phyloP scores from a whole-genome alignment of 2,329 filamentous ascomycete genomes.

The Tolypocladium inflatum region DNA sequence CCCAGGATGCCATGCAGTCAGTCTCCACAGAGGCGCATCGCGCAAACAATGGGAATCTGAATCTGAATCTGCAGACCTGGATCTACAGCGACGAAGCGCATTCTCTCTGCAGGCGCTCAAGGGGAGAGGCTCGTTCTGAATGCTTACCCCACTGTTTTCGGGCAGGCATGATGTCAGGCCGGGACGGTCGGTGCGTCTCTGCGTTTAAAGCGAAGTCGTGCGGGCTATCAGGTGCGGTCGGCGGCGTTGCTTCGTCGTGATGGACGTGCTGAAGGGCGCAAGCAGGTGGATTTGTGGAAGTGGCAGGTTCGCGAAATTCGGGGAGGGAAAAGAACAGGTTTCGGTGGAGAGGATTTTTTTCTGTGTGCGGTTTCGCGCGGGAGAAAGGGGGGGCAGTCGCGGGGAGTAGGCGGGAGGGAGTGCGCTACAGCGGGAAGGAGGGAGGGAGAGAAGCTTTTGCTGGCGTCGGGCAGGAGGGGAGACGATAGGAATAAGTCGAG shows the following conservation, averaged over 20 bases:
- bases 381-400: background rate
- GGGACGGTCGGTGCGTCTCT: background rate
- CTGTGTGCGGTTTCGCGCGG: background rate
- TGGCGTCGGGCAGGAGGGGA: background rate
- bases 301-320: background rate
- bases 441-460: background rate
- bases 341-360: slow-evolving; percentile 1
- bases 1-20: background rate
- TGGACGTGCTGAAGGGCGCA: background rate
- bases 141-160: slow-evolving; percentile 33
- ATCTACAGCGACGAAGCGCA: background rate
- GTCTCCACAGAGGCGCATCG: slow-evolving; percentile 2
- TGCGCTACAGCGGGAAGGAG: background rate
- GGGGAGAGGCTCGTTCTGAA: background rate
- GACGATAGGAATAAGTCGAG: background rate
- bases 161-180: slow-evolving; percentile 30
- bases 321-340: background rate
- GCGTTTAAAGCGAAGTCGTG: background rate
- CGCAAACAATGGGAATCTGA: background rate
- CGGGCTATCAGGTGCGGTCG: background rate
- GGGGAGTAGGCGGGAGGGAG: background rate
- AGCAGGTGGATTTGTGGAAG: background rate
- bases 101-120: background rate
- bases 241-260: background rate
- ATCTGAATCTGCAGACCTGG: slow-evolving; percentile 1